These are phyloP conservation scores for Fusarium oligoseptatum DNA, from an alignment of 2,329 filamentous ascomycete species.

Conservation along the genomic window DNA sequence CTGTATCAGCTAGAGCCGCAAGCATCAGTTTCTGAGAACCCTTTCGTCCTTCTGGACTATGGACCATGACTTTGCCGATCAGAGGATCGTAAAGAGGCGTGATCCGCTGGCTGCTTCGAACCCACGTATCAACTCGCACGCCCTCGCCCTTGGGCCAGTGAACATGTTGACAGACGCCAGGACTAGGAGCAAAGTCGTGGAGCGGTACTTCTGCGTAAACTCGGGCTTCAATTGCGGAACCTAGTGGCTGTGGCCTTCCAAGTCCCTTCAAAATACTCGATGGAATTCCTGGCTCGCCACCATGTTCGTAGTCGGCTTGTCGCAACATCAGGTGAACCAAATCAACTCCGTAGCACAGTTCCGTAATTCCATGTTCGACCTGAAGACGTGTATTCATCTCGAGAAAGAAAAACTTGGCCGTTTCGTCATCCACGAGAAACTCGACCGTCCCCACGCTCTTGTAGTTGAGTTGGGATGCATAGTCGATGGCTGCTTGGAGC, in stretches of 20 bases:
- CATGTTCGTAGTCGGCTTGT: conserved; percentile 48
- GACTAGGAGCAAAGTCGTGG: background rate
- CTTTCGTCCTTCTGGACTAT: conserved; percentile 42
- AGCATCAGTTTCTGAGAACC: background rate
- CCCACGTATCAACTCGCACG: conserved; percentile 72
- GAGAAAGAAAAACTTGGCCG: conserved; percentile 69
- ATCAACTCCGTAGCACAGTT: conserved; percentile 80
- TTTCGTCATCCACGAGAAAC: conserved; percentile 74
- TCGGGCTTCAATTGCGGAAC: background rate
- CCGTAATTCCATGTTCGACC: conserved; percentile 83
- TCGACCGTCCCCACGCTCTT: conserved; percentile 56
- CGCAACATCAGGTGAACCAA: conserved; percentile 68
- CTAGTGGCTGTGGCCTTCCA: background rate
- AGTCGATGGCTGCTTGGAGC: conserved; percentile 21
- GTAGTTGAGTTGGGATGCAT: conserved; percentile 27
- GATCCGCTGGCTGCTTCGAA: conserved; percentile 67
- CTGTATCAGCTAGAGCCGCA: background rate
- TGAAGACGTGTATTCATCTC: conserved; percentile 74
- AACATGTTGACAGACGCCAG: background rate
- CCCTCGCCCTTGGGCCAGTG: conserved; percentile 62
- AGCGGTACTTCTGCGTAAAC: background rate
- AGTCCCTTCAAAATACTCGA: background rate
- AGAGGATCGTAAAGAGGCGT: conserved; percentile 70
- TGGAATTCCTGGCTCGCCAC: conserved; percentile 15
- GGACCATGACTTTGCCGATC: conserved; percentile 70